A percentile compares a stretch with the other conserved stretches of the same genome.
Evolutionary conservation across 2,329 filamentous ascomycete species (phyloP).

Genomic region (Neonectria faginata): DNA sequence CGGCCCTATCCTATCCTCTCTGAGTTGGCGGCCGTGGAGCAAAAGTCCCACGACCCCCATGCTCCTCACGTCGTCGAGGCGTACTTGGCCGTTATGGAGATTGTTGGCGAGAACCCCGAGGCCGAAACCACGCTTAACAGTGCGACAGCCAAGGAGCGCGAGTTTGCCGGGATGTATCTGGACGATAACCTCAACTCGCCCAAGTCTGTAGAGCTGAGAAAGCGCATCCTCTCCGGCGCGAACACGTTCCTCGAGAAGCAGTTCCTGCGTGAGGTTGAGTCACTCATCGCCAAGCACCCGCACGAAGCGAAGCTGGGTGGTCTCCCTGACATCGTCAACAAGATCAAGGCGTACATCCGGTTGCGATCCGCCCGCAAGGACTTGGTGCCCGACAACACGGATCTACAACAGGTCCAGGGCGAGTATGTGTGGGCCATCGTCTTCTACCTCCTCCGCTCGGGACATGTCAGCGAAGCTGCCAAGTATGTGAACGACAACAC

Average conservation of each 20-base stretch:
- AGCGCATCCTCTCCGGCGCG: constrained; percentile 83
- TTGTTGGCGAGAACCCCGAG: constrained; percentile 78
- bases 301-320: constrained; percentile 91
- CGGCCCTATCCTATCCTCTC: constrained; percentile 78
- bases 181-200: constrained; percentile 77
- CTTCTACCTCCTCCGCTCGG: constrained; percentile 89
- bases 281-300: constrained; percentile 82
- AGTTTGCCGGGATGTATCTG: constrained; percentile 81
- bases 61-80: constrained; percentile 82
- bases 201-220: constrained; percentile 75
- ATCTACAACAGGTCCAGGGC: constrained; percentile 81
- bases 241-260: constrained; percentile 83
- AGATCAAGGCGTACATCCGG: constrained; percentile 92
- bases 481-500: constrained; percentile 86
- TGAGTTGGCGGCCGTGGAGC: constrained; percentile 80
- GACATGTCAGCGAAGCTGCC: constrained; percentile 85
- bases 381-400: constrained; percentile 81
- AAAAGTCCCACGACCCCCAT: constrained; percentile 75
- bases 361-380: constrained; percentile 84
- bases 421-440: constrained; percentile 95
- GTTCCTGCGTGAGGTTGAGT: constrained; percentile 83
- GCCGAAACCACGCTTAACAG: constrained; percentile 69
- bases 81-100: constrained; percentile 82
- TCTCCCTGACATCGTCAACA: constrained; percentile 86
- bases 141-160: constrained; percentile 78